phyloP scores from a whole-genome alignment of 345 rosid genomes.

The Syzygium grande region DNA sequence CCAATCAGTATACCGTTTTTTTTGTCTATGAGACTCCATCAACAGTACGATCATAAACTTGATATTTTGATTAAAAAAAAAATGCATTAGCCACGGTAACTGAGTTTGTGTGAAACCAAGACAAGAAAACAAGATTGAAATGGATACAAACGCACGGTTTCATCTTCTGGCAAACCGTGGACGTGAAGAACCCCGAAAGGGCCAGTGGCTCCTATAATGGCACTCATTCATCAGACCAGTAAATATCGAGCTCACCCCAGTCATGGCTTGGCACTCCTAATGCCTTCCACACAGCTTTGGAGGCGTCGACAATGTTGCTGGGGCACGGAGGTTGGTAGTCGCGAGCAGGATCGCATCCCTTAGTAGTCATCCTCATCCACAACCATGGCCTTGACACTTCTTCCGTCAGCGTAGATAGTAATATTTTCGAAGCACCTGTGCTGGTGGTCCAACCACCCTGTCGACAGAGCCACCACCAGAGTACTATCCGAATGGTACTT shows the following conservation, averaged over 20 bases:
- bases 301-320: neutral
- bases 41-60: neutral
- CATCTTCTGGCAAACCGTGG: neutral
- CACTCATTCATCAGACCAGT: neutral
- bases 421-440: neutral
- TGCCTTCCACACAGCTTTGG: neutral
- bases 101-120: neutral
- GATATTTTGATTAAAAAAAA: neutral
- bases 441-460: neutral
- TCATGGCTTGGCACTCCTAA: neutral
- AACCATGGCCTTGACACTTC: neutral
- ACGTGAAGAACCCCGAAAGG: neutral
- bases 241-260: neutral
- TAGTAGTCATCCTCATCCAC: neutral
- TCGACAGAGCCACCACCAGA: neutral
- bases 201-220: neutral
- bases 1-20: neutral
- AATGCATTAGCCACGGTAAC: neutral
- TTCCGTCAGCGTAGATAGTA: neutral
- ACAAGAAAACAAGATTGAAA: neutral
- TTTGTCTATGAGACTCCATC: neutral
- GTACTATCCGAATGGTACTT: neutral
- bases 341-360: neutral
- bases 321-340: neutral
- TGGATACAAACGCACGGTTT: neutral